Evolutionary conservation across 2,329 filamentous ascomycete genomes (phyloP).

Genomic region (Alternaria sp.): DNA sequence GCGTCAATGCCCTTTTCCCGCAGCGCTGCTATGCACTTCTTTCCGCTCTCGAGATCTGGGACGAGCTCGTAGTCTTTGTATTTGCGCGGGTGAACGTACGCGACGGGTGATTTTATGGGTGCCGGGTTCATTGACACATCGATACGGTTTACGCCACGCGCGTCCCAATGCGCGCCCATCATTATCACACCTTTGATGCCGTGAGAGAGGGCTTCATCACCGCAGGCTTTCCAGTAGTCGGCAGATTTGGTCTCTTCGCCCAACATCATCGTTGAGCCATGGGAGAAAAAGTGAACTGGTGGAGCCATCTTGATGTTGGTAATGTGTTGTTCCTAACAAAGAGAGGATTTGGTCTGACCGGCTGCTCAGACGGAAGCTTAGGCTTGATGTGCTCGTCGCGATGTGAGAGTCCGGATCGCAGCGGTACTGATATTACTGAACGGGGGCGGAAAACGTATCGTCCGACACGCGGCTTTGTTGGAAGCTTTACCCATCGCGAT

Average conservation of each 20-base stretch:
- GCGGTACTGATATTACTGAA: background rate
- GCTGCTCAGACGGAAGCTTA: background rate
- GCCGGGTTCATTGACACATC: slow-evolving; percentile 69
- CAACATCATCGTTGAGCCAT: slow-evolving; percentile 77
- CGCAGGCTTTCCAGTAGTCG: slow-evolving; percentile 71
- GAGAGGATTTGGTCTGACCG: background rate
- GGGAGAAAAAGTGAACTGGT: slow-evolving; percentile 73
- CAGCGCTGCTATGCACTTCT: slow-evolving; percentile 62
- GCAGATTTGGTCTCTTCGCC: slow-evolving; percentile 70
- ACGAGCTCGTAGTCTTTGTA: slow-evolving; percentile 70
- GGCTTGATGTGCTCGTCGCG: background rate
- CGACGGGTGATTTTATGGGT: slow-evolving; percentile 70
- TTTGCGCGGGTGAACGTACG: slow-evolving; percentile 72
- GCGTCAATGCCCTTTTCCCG: slow-evolving; percentile 63
- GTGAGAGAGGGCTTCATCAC: slow-evolving; percentile 68
- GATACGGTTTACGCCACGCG: slow-evolving; percentile 62
- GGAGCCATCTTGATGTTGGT: slow-evolving; percentile 45
- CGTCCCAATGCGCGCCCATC: slow-evolving; percentile 76
- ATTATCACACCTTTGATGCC: slow-evolving; percentile 71
- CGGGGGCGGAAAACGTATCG: background rate
- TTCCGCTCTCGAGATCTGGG: slow-evolving; percentile 65
- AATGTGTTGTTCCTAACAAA: background rate
- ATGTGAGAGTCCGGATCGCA: background rate
- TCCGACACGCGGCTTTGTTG: background rate
- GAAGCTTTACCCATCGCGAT: slow-evolving; percentile 5